phyloP scores from a whole-genome alignment of 2,329 filamentous ascomycete species.

The Gaeumannomyces tritici region DNA sequence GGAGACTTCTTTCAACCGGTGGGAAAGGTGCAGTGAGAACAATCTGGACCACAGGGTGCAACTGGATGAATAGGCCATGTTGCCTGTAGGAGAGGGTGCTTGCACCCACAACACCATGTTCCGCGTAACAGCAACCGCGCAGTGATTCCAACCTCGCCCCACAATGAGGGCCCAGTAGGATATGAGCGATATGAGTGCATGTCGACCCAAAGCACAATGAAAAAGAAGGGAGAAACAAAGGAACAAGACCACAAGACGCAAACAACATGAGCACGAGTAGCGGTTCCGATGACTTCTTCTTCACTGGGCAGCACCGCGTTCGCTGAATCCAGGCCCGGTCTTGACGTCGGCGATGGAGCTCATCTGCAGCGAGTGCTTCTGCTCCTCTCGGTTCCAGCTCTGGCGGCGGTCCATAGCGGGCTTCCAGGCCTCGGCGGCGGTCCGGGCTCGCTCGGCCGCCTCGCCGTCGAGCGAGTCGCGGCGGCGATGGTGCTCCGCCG shows the following conservation, averaged over 20 bases:
- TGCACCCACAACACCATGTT: background rate
- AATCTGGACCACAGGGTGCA: background rate
- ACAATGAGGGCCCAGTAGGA: background rate
- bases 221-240: background rate
- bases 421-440: slow-evolving; percentile 31
- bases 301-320: slow-evolving; percentile 15
- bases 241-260: background rate
- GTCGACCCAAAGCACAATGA: background rate
- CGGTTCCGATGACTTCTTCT: background rate
- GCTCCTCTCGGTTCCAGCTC: slow-evolving; percentile 44
- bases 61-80: background rate
- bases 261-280: background rate
- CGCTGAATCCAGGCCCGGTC: slow-evolving; percentile 31
- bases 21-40: background rate
- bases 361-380: slow-evolving; percentile 42
- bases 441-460: slow-evolving; percentile 25
- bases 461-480: background rate
- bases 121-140: background rate
- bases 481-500: background rate
- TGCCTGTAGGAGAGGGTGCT: too few species aligned
- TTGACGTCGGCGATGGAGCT: slow-evolving; percentile 23
- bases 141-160: background rate
- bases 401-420: slow-evolving; percentile 35
- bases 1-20: too few species aligned
- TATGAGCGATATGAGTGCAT: background rate